A percentile compares a stretch with the other conserved stretches of the same genome.
These are phyloP conservation scores for Pleoardoris graminearum DNA, from an alignment of 2,329 filamentous ascomycete species.

Conservation along the genomic window DNA sequence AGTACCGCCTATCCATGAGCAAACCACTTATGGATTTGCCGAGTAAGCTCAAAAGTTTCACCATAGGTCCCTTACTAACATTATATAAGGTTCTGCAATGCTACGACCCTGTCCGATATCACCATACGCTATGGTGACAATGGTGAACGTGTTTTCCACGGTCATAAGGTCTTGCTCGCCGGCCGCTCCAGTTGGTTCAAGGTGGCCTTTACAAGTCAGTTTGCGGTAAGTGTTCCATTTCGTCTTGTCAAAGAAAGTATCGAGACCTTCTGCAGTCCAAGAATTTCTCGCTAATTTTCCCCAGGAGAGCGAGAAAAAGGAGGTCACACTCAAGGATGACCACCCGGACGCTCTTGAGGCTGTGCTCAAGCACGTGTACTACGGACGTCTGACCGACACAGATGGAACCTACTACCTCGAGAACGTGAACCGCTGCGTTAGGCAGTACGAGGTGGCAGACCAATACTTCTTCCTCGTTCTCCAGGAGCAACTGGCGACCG, in stretches of 20 bases:
- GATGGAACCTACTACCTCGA: not conserved
- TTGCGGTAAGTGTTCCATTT: not conserved
- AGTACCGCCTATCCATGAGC: no score
- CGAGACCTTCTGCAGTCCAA: not conserved
- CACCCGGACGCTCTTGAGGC: not conserved
- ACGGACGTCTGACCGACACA: not conserved
- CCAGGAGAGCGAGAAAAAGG: not conserved
- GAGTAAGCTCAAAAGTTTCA: no score
- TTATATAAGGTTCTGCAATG: no score
- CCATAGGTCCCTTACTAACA: no score
- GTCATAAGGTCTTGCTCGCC: not conserved
- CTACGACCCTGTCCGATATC: not conserved
- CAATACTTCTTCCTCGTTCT: not conserved
- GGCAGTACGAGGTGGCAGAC: not conserved
- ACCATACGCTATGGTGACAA: not conserved
- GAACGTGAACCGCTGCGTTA: not conserved
- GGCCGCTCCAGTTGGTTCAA: not conserved
- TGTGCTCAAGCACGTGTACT: not conserved
- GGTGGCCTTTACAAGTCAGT: not conserved
- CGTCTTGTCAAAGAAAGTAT: not conserved
- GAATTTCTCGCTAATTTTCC: not conserved
- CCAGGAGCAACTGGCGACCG: not conserved
- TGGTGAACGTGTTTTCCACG: not conserved
- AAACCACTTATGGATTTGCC: no score
- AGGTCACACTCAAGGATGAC: not conserved